phyloP scores from a whole-genome alignment of 257 asterid genomes.

The Osmanthus fragrans region DNA sequence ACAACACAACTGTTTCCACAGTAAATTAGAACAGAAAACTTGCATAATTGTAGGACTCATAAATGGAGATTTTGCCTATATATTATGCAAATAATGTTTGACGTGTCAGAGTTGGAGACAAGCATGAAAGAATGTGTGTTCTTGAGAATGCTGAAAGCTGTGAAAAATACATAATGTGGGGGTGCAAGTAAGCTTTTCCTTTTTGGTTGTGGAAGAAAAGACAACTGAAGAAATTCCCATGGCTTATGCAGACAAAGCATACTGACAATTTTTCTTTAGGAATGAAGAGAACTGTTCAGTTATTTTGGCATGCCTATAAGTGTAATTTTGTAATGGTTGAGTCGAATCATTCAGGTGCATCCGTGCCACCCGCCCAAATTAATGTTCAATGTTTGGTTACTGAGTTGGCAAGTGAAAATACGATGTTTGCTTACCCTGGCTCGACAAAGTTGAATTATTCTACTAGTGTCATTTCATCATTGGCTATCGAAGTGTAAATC shows the following conservation, averaged over 20 bases:
- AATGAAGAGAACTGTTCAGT: slow-evolving; percentile 21
- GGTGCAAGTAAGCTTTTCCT: not conserved
- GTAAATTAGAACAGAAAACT: not conserved
- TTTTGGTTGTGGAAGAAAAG: not conserved
- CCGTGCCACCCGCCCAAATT: no score
- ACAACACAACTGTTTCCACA: slow-evolving; percentile 18
- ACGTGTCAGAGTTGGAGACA: slow-evolving; percentile 29
- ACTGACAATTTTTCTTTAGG: slow-evolving; percentile 26
- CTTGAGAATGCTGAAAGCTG: slow-evolving; percentile 65
- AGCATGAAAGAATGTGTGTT: slow-evolving; percentile 43
- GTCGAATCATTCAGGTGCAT: not conserved
- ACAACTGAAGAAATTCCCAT: slow-evolving; percentile 20
- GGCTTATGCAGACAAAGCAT: slow-evolving; percentile 25
- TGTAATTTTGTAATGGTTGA: not conserved
- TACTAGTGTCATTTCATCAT: no score
- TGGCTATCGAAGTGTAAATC: no score
- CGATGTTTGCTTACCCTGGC: no score
- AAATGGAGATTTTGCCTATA: not conserved
- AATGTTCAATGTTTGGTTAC: not conserved
- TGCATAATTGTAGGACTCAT: slow-evolving; percentile 5
- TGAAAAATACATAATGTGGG: slow-evolving; percentile 15
- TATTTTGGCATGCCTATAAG: not conserved
- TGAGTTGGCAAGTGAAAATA: no score
- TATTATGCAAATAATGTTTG: slow-evolving; percentile 2
- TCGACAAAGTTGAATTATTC: no score